Conservation (phyloP, 202 grass and related monocot species). For the Elaeis oleifera region DNA sequence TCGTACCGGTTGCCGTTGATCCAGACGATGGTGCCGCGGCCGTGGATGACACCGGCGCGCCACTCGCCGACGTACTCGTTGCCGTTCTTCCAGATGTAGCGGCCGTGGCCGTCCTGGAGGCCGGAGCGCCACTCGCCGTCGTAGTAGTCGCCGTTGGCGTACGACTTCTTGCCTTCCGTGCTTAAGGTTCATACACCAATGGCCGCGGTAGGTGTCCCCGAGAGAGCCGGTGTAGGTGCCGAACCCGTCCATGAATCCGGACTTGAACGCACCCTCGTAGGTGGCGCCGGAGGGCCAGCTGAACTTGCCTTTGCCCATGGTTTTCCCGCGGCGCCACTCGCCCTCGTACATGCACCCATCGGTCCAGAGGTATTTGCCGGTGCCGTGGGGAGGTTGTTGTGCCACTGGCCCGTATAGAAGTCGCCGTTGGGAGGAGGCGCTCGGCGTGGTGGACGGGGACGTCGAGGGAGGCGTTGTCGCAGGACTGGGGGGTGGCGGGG, state of each 20-base stretch:
- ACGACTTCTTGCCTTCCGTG: constrained; percentile 68
- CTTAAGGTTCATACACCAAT: constrained; percentile 50
- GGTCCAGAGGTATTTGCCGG: constrained; percentile 66
- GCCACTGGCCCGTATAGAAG: constrained; percentile 51
- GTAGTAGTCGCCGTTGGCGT: constrained; percentile 58
- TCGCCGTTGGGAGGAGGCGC: constrained; percentile 42
- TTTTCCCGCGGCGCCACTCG: constrained; percentile 42
- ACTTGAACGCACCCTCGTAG: constrained; percentile 54
- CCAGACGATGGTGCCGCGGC: constrained; percentile 46
- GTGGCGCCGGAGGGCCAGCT: constrained; percentile 73
- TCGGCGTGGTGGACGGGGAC: constrained; percentile 33
- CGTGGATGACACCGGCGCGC: constrained; percentile 54
- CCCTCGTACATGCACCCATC: constrained; percentile 87
- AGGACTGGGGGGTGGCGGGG: background rate
- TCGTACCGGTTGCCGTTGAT: constrained; percentile 61
- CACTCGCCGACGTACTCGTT: constrained; percentile 70
- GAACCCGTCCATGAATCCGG: constrained; percentile 44
- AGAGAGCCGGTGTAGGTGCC: constrained; percentile 44
- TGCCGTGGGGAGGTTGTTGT: constrained; percentile 28
- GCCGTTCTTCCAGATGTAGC: constrained; percentile 65
- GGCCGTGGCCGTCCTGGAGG: constrained; percentile 47
- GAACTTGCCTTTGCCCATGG: constrained; percentile 60
- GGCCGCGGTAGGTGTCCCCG: constrained; percentile 46
- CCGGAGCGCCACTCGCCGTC: constrained; percentile 69
- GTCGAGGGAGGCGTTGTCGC: background rate